phyloP scores from a whole-genome alignment of 768 basidiomycete genomes.

The Boletus barrowsii region DNA sequence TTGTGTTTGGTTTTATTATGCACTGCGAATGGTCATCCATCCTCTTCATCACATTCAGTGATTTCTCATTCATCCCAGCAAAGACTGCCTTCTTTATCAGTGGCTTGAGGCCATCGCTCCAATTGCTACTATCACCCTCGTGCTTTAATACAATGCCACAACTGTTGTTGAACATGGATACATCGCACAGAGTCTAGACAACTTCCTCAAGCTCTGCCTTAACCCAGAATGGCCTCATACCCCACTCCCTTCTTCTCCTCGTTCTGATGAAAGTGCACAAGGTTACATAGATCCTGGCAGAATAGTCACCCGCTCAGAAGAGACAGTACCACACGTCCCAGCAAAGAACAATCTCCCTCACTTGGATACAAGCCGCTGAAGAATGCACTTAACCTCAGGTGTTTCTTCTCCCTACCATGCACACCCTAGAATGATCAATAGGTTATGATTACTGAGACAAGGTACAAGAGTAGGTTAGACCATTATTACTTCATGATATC shows the following conservation, averaged over 20 bases:
- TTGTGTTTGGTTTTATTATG: too few species aligned
- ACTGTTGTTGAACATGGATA: too few species aligned
- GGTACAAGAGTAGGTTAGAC: conserved; percentile 46
- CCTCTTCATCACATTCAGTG: too few species aligned
- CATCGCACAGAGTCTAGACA: conserved; percentile 30
- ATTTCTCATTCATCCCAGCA: too few species aligned
- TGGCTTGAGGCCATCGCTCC: too few species aligned
- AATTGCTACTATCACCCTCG: too few species aligned
- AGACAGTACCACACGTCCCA: conserved; percentile 29
- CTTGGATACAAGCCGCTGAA: conserved; percentile 24
- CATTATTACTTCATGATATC: neutral
- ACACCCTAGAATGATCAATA: conserved; percentile 68
- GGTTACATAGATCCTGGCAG: conserved; percentile 18
- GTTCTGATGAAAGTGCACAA: conserved; percentile 20
- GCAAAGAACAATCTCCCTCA: conserved; percentile 23
- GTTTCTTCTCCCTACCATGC: conserved; percentile 58
- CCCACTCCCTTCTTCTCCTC: conserved; percentile 14
- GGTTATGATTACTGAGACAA: conserved; percentile 66
- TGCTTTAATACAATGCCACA: too few species aligned
- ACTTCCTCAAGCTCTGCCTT: conserved; percentile 10
- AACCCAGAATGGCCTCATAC: conserved; percentile 13
- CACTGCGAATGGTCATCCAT: too few species aligned
- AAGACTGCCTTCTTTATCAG: too few species aligned
- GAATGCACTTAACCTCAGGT: conserved; percentile 36
- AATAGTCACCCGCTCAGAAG: conserved; percentile 14